Percentiles rank a stretch among this genome's conserved stretches.
These are phyloP conservation scores for Oryza coarctata DNA, from an alignment of 176 grass and related monocot species.

Conservation along the genomic window DNA sequence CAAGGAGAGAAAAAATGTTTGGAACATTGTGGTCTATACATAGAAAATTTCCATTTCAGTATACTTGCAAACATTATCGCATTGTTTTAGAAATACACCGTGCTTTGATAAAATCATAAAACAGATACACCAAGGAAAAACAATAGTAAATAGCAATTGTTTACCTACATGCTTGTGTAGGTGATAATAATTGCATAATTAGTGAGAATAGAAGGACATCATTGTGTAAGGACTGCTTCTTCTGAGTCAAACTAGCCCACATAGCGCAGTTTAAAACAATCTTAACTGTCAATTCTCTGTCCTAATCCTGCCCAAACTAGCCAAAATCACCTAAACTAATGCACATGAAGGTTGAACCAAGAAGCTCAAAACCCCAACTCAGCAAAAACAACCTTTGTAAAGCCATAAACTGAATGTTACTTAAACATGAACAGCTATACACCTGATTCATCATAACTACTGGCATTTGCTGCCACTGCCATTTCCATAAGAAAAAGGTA, in stretches of 20 bases:
- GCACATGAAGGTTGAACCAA: neutral
- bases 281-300: neutral
- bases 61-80: neutral
- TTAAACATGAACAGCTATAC: neutral
- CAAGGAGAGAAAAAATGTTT: neutral
- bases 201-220: neutral
- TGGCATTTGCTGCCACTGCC: neutral
- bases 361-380: neutral
- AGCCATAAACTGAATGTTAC: neutral
- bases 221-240: neutral
- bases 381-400: neutral
- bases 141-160: neutral
- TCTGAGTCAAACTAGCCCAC: neutral
- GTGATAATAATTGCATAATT: neutral
- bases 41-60: neutral
- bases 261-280: neutral
- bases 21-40: neutral
- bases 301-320: neutral
- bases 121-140: neutral
- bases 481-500: conserved; percentile 21
- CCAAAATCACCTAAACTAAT: neutral
- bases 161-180: neutral
- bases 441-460: conserved; percentile 12
- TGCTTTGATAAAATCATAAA: conserved; percentile 13
- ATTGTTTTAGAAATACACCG: neutral